Conservation (phyloP, 148 eudicot species). For the Vaccinium darrowii region DNA sequence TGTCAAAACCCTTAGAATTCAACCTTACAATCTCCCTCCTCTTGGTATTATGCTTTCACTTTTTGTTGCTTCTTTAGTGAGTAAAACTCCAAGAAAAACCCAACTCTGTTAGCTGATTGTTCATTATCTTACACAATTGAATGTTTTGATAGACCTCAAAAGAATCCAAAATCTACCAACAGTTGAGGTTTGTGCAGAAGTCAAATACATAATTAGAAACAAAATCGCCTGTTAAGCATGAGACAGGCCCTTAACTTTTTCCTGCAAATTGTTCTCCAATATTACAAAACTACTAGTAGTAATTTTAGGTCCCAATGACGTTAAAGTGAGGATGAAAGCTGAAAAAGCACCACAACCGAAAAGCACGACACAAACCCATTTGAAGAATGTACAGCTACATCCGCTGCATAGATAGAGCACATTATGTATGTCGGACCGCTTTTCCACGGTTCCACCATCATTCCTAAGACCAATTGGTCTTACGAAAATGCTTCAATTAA, state of each 20-base stretch:
- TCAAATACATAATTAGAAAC: not conserved
- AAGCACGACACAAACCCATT: not conserved
- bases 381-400: not conserved
- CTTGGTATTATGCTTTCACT: constrained; percentile 48
- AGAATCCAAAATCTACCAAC: not conserved
- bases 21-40: constrained; percentile 79
- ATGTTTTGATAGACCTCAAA: too few species aligned
- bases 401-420: not conserved
- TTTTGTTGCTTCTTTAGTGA: not conserved
- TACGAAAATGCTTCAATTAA: too few species aligned
- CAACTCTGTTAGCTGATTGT: not conserved
- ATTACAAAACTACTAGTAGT: not conserved
- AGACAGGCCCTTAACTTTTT: not conserved
- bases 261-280: not conserved
- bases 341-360: constrained; percentile 9
- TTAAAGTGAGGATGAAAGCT: constrained; percentile 73
- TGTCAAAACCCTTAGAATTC: constrained; percentile 79
- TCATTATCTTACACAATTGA: not conserved
- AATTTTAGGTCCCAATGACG: constrained; percentile 65
- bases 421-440: not conserved
- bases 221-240: not conserved
- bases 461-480: too few species aligned
- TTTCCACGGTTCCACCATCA: too few species aligned
- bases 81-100: not conserved
- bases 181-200: not conserved